A percentile compares a stretch with the other conserved stretches of the same genome.
phyloP scores from a whole-genome alignment of 1,284 basidiomycete genomes.

The Waitea zeae region DNA sequence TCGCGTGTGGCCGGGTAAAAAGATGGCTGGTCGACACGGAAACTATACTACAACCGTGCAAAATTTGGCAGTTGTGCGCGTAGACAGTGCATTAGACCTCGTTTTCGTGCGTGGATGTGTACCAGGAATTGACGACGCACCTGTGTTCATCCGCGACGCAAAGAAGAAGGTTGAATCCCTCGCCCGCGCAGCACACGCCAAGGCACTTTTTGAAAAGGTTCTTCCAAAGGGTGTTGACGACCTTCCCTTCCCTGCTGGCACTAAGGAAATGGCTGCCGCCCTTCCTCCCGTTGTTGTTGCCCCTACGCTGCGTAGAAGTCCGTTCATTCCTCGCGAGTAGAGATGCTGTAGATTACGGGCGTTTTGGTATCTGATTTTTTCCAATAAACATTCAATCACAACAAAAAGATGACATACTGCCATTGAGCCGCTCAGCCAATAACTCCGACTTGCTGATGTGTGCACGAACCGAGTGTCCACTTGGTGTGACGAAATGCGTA shows the following conservation, averaged over 20 bases:
- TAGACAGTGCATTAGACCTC: conserved; percentile 76
- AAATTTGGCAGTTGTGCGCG: conserved; percentile 79
- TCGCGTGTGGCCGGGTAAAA: conserved; percentile 90
- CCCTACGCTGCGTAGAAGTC: conserved; percentile 54
- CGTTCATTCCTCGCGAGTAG: conserved; percentile 62
- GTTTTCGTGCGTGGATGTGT: conserved; percentile 72
- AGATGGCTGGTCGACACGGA: conserved; percentile 95
- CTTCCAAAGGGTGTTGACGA: conserved; percentile 69
- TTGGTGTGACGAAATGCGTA: too few relatives aligned
- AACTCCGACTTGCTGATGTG: too few relatives aligned
- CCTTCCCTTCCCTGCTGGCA: conserved; percentile 88
- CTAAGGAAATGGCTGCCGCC: conserved; percentile 51
- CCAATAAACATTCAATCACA: too few relatives aligned
- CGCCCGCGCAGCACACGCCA: conserved; percentile 45
- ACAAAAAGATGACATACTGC: too few relatives aligned
- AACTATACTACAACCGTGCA: conserved; percentile 71
- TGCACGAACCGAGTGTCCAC: too few relatives aligned
- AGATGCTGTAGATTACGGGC: too few relatives aligned
- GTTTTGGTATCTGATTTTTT: too few relatives aligned
- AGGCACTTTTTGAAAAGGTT: conserved; percentile 69
- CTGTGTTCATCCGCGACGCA: conserved; percentile 59
- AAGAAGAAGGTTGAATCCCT: conserved; percentile 66
- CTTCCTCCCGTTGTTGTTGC: conserved; percentile 49
- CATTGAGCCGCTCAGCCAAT: too few relatives aligned
- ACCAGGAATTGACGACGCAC: conserved; percentile 61